These are phyloP conservation scores for Themeda triandra DNA, from an alignment of 176 grass and related monocot species.

Conservation along the genomic window DNA sequence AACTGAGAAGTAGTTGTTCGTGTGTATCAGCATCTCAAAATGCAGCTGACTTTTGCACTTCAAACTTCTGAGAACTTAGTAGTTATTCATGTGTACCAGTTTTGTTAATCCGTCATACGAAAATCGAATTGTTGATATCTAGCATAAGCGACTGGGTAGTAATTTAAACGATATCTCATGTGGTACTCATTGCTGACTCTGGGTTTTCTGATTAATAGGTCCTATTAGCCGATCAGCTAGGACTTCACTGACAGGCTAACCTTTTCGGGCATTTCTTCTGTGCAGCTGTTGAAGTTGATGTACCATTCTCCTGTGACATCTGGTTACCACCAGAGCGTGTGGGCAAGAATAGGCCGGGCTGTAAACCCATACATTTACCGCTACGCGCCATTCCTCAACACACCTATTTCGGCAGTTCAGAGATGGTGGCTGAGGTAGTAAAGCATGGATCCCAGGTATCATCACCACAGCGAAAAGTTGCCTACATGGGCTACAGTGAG, in stretches of 20 bases:
- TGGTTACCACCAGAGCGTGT: constrained; percentile 71
- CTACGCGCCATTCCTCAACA: constrained; percentile 68
- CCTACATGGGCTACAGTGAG: not conserved
- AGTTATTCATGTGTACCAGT: not conserved
- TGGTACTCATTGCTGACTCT: not conserved
- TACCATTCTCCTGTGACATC: constrained; percentile 77
- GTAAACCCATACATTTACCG: constrained; percentile 63
- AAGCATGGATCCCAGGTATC: not conserved
- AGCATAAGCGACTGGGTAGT: not conserved
- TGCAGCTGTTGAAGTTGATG: constrained; percentile 88
- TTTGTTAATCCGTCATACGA: not conserved
- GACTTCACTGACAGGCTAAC: constrained; percentile 7
- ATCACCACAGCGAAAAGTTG: not conserved
- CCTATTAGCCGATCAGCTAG: not conserved
- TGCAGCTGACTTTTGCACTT: not conserved
- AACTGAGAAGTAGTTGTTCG: not conserved
- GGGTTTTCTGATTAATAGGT: not conserved
- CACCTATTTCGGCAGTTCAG: constrained; percentile 64
- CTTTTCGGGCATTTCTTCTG: constrained; percentile 8
- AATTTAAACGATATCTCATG: not conserved
- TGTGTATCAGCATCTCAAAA: not conserved
- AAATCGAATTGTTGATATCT: not conserved
- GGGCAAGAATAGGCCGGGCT: constrained; percentile 69
- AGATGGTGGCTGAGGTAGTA: constrained; percentile 96
- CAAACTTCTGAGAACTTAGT: not conserved